Conservation (phyloP, 495 filamentous ascomycete genomes). For the Tuber brumale region DNA sequence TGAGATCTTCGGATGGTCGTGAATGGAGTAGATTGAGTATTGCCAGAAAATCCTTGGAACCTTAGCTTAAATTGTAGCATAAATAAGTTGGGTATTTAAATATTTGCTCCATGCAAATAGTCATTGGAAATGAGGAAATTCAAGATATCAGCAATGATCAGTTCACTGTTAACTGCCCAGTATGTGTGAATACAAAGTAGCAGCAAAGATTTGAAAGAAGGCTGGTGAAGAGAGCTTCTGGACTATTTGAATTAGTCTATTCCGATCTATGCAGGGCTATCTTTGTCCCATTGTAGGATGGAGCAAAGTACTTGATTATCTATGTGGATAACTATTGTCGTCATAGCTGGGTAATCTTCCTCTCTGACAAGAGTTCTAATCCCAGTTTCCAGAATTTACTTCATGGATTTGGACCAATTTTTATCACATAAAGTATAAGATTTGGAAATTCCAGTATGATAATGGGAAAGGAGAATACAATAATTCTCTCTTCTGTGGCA, state of each 20-base stretch:
- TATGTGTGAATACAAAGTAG: background rate
- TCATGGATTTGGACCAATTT: background rate
- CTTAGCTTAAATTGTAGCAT: background rate
- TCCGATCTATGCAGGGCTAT: background rate
- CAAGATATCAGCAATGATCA: too few species aligned
- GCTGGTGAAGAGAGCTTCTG: background rate
- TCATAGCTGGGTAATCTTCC: background rate
- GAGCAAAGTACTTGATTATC: conserved; percentile 6
- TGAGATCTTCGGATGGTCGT: background rate
- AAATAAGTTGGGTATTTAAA: background rate
- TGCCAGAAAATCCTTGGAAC: background rate
- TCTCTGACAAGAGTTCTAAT: background rate
- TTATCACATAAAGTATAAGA: background rate
- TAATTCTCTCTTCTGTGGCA: conserved; percentile 2
- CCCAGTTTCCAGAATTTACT: background rate
- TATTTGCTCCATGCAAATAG: background rate
- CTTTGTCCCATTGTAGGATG: background rate
- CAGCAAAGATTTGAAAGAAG: background rate
- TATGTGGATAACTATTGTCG: conserved; percentile 8
- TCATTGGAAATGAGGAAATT: background rate
- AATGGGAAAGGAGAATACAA: conserved; percentile 14
- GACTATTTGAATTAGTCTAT: conserved; percentile 5
- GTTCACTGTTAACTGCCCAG: background rate
- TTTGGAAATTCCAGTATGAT: conserved; percentile 6
- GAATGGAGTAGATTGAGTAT: background rate